Evolutionary conservation across 169 alveolate species (phyloP).

Genomic region (Cryptosporidium meleagridis): DNA sequence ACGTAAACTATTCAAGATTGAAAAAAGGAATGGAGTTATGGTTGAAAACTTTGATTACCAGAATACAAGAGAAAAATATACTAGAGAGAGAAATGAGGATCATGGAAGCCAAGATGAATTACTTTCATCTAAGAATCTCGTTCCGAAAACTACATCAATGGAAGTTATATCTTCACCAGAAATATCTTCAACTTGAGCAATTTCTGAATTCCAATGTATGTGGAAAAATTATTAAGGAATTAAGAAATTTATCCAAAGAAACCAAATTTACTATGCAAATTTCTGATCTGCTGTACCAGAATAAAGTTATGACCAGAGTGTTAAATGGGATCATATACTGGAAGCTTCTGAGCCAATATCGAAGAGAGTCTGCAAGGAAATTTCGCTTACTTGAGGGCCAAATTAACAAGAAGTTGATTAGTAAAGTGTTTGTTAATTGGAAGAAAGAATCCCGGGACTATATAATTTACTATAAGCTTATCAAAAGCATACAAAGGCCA

Average conservation of each 20-base stretch:
- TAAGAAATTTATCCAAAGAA: background rate
- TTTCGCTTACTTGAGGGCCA: background rate
- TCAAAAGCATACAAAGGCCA: slow-evolving; percentile 3
- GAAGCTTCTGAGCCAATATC: background rate
- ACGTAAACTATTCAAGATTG: background rate
- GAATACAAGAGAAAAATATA: background rate
- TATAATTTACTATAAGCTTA: background rate
- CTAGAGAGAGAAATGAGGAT: background rate
- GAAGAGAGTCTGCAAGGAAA: background rate
- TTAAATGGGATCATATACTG: background rate
- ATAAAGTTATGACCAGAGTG: background rate
- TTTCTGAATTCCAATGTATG: background rate
- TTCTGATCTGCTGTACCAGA: slow-evolving; percentile 15
- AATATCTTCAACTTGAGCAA: background rate
- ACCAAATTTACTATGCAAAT: slow-evolving; percentile 24
- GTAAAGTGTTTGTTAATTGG: background rate
- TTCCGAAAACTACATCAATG: slow-evolving; percentile 11
- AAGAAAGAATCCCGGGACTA: background rate
- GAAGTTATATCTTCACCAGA: background rate
- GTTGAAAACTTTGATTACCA: background rate
- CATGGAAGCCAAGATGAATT: background rate
- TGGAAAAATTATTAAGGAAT: background rate
- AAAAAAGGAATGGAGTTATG: slow-evolving; percentile 12
- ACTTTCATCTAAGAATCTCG: background rate
- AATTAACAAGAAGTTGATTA: background rate